These are phyloP conservation scores for Kwoniella shandongensis DNA, from an alignment of 768 basidiomycete species.

Conservation along the genomic window DNA sequence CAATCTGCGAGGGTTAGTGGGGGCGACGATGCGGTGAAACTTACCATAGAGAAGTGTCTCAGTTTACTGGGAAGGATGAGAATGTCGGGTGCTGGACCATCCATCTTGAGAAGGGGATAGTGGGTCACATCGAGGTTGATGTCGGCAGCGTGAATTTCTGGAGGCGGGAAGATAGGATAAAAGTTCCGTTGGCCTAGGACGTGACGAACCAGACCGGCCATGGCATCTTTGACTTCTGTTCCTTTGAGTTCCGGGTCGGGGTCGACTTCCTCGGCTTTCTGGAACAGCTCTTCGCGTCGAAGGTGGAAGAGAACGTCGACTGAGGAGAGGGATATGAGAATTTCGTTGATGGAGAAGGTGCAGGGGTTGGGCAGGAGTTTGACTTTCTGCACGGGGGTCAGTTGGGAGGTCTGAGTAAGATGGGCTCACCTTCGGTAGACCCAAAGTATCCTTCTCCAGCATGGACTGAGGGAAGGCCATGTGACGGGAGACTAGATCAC, in stretches of 20 bases:
- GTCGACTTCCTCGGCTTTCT: conserved; percentile 64
- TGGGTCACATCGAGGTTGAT: conserved; percentile 90
- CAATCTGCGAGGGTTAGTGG: conserved; percentile 60
- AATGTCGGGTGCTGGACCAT: conserved; percentile 71
- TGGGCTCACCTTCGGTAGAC: conserved; percentile 52
- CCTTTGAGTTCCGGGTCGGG: conserved; percentile 51
- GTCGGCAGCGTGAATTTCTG: conserved; percentile 69
- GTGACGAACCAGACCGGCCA: conserved; percentile 76
- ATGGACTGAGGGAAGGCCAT: conserved; percentile 77
- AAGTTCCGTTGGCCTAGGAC: conserved; percentile 88
- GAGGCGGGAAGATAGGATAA: conserved; percentile 90
- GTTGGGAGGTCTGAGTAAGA: not conserved
- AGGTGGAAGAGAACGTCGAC: conserved; percentile 88
- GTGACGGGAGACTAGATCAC: conserved; percentile 76
- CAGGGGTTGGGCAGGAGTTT: conserved; percentile 82
- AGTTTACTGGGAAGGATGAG: conserved; percentile 82
- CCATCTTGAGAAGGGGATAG: conserved; percentile 59
- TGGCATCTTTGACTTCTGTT: conserved; percentile 60
- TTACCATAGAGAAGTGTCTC: conserved; percentile 85
- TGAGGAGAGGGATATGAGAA: conserved; percentile 75
- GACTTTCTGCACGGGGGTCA: conserved; percentile 62
- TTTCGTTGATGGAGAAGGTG: conserved; percentile 77
- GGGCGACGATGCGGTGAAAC: conserved; percentile 22
- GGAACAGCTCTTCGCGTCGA: conserved; percentile 75
- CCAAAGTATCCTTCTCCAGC: conserved; percentile 51